Evolutionary conservation across 2,329 filamentous ascomycete genomes (phyloP).

Genomic region (Monosporascus cannonballus): DNA sequence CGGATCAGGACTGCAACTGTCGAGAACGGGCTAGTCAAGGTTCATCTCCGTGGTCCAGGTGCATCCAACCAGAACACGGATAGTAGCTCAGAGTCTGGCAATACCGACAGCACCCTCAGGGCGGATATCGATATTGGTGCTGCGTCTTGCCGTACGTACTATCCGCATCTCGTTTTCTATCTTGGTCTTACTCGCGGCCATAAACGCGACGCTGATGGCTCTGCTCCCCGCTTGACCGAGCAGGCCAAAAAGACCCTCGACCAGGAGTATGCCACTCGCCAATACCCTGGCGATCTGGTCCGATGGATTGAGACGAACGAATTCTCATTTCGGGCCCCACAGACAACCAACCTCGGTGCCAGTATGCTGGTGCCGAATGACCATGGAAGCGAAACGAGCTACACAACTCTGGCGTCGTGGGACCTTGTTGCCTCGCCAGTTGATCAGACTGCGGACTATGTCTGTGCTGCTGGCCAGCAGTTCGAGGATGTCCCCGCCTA

Average conservation of each 20-base stretch:
- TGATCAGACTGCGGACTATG: constrained; percentile 1
- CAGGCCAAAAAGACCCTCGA: constrained; percentile 13
- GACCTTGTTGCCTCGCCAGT: constrained; percentile 1
- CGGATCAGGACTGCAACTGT: background rate
- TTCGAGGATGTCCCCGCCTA: constrained; percentile 11
- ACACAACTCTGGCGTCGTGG: constrained; percentile 8
- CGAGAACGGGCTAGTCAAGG: background rate
- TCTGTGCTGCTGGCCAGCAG: constrained; percentile 9
- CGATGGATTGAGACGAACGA: constrained; percentile 12
- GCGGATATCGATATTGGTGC: constrained; percentile 1
- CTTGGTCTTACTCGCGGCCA: too few relatives aligned
- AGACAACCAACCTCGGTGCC: constrained; percentile 2
- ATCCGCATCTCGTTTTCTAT: too few relatives aligned
- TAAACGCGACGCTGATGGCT: constrained; percentile 7
- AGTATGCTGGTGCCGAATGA: constrained; percentile 5
- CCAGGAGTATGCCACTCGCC: background rate
- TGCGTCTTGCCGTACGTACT: background rate
- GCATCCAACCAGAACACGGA: constrained; percentile 3
- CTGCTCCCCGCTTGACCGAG: constrained; percentile 9
- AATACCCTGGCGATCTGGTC: constrained; percentile 7
- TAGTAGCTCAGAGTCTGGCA: constrained; percentile 3
- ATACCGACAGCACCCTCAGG: constrained; percentile 9
- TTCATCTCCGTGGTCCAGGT: background rate
- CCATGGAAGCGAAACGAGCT: constrained; percentile 7
- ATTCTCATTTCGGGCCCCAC: background rate